Conservation (phyloP, 2,329 filamentous ascomycete species). For the Magnaporthiopsis rhizophila region DNA sequence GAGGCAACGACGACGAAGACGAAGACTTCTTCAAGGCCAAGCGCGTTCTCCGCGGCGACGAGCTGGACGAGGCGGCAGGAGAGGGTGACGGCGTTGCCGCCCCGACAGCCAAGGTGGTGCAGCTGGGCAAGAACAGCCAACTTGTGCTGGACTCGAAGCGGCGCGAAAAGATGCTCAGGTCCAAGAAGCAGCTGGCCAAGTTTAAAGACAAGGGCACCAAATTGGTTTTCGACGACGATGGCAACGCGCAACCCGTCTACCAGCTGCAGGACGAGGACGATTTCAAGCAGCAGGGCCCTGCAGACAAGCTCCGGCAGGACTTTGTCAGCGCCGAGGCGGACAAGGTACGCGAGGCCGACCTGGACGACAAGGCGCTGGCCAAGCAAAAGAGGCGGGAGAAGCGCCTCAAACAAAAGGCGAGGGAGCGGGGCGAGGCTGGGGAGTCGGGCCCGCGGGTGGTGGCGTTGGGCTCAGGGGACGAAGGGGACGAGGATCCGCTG, state of each 20-base stretch:
- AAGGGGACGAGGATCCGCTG: slow-evolving; percentile 44
- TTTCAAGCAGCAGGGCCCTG: slow-evolving; percentile 67
- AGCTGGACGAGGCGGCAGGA: slow-evolving; percentile 45
- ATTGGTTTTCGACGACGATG: slow-evolving; percentile 87
- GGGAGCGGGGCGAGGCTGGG: slow-evolving; percentile 37
- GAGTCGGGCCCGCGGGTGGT: slow-evolving; percentile 1
- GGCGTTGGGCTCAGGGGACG: slow-evolving; percentile 22
- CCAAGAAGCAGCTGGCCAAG: slow-evolving; percentile 89
- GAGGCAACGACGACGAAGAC: slow-evolving; percentile 47
- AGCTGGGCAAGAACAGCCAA: slow-evolving; percentile 53
- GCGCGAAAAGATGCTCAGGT: slow-evolving; percentile 87
- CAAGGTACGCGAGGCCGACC: slow-evolving; percentile 66
- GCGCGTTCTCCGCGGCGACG: slow-evolving; percentile 68
- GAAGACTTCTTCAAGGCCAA: slow-evolving; percentile 85
- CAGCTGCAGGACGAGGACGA: slow-evolving; percentile 79
- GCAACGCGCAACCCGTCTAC: slow-evolving; percentile 75
- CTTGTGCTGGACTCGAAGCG: slow-evolving; percentile 90
- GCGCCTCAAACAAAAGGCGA: slow-evolving; percentile 62
- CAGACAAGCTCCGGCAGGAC: slow-evolving; percentile 64
- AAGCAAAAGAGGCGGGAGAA: slow-evolving; percentile 74
- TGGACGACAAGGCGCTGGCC: slow-evolving; percentile 72
- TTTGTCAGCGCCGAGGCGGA: slow-evolving; percentile 72
- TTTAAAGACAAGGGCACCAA: slow-evolving; percentile 82
- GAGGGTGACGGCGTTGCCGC: slow-evolving; percentile 31
- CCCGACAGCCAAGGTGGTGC: slow-evolving; percentile 50